These are phyloP conservation scores for Petunia axillaris DNA, from an alignment of 257 asterid genomes.

Conservation along the genomic window DNA sequence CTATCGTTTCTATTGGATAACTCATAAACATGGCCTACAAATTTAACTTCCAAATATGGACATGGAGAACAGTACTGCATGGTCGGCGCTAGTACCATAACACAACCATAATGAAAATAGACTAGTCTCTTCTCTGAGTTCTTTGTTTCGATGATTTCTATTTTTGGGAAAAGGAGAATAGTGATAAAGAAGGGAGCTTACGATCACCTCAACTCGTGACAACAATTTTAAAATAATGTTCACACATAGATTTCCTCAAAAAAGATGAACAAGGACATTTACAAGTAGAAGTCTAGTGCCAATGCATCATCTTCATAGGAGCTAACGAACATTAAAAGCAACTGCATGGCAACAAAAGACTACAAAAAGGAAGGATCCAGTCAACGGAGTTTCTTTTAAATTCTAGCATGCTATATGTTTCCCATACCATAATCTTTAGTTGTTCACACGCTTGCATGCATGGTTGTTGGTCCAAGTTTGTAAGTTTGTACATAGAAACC, in stretches of 20 bases:
- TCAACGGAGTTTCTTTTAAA: background rate
- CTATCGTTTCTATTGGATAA: background rate
- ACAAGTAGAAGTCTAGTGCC: background rate
- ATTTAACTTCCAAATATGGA: background rate
- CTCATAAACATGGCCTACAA: constrained; percentile 5
- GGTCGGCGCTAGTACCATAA: constrained; percentile 10
- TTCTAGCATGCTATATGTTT: constrained; percentile 1
- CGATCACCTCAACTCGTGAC: background rate
- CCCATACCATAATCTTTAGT: constrained; percentile 5
- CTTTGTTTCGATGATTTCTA: constrained; percentile 7
- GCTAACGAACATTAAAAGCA: constrained; percentile 21
- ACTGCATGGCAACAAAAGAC: background rate
- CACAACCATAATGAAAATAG: background rate
- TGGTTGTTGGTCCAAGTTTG: background rate
- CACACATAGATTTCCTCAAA: background rate
- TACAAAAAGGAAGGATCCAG: background rate
- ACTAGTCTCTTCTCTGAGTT: constrained; percentile 4
- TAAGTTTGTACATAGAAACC: background rate
- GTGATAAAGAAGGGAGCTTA: background rate
- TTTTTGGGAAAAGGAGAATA: background rate
- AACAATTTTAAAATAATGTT: background rate
- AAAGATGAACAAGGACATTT: background rate
- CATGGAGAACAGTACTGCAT: background rate
- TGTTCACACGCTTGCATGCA: background rate
- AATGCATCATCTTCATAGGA: background rate